Percentiles rank a stretch among this genome's conserved stretches.
phyloP scores from a whole-genome alignment of 176 grass and related monocot species.

The Aegilops tauschii region DNA sequence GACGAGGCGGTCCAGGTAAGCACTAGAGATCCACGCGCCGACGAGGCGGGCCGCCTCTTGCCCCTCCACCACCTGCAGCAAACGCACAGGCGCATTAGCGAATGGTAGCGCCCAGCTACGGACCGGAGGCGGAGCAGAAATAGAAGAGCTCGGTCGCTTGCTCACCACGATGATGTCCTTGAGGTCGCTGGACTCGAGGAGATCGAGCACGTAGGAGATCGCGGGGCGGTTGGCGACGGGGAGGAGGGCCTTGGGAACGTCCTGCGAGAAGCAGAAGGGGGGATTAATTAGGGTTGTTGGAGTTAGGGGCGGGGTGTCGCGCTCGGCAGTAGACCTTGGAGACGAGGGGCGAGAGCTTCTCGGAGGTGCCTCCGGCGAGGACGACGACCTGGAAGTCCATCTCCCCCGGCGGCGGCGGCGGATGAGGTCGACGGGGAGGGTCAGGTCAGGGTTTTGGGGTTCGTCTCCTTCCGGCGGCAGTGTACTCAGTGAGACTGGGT shows the following conservation, averaged over 20 bases:
- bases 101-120: neutral
- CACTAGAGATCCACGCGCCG: slow-evolving; percentile 71
- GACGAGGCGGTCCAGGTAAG: slow-evolving; percentile 69
- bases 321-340: slow-evolving; percentile 47
- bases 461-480: slow-evolving; percentile 1
- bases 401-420: slow-evolving; percentile 9
- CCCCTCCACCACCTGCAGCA: slow-evolving; percentile 82
- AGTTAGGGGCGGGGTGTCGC: neutral
- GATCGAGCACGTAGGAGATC: slow-evolving; percentile 87
- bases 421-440: neutral
- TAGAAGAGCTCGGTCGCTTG: neutral
- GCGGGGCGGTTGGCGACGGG: slow-evolving; percentile 86
- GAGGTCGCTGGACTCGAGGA: slow-evolving; percentile 85
- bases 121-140: neutral
- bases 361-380: slow-evolving; percentile 83
- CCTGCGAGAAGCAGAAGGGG: slow-evolving; percentile 46
- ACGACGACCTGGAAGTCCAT: slow-evolving; percentile 99
- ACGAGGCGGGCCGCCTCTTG: slow-evolving; percentile 64
- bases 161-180: slow-evolving; percentile 90
- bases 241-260: slow-evolving; percentile 86
- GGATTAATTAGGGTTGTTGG: slow-evolving; percentile 7
- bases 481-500: neutral
- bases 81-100: slow-evolving; percentile 18
- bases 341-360: slow-evolving; percentile 81
- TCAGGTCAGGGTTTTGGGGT: slow-evolving; percentile 27